Evolutionary conservation across 371 early-diverging fungal species (phyloP), one percentile per base, ranked within the genome.

Genomic region (Lichtheimia ornata): DNA sequence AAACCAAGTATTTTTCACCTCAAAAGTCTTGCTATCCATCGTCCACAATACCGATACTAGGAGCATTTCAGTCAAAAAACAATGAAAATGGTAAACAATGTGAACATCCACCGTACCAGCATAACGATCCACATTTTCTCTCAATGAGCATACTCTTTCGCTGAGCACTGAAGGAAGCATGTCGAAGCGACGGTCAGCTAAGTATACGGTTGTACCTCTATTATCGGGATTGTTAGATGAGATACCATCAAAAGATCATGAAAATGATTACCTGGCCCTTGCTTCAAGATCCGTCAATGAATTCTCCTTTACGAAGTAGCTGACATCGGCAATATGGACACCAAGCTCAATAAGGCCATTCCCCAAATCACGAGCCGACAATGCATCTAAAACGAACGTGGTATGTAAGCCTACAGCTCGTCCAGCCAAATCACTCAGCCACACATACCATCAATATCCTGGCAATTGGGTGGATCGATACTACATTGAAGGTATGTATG

Each of bases 241-340:
- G 14, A 44, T 11, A 9, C 7, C 40, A 1, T n/a, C 1, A 47
- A 0, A 17, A 9, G n/a, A 9, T 18, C 22, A 22, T 18, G 0
- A 17, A 22, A n/a, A 2, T 25, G 35, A 20, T 58, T 68, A 77
- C 81, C 81, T 85, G 17, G 91, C 79, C 41, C 77, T 67, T 4
- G 98, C 98, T 72, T 96, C 97, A 40, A 84, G 61, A 73, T 99
- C 99, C 18, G 97, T 83, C n/a, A 85, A 77, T 3, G 86, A 86
- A 20, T 86, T 88, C 25, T 88, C 85, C 22, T 75, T 71, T 2
- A 99, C 93, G 83, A 97, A 99, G 61, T 91, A 91, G 25, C 93
- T 86, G 5, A 98, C 99, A 73, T 99, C 99, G 30, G 99, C 99
- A 75, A 99, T 99, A 70, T 99, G 97, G 44, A 96, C 95, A 15